Percentiles rank a stretch among this genome's conserved stretches.
Conservation (phyloP, 2,329 filamentous ascomycete genomes). For the Alternaria arborescens region DNA sequence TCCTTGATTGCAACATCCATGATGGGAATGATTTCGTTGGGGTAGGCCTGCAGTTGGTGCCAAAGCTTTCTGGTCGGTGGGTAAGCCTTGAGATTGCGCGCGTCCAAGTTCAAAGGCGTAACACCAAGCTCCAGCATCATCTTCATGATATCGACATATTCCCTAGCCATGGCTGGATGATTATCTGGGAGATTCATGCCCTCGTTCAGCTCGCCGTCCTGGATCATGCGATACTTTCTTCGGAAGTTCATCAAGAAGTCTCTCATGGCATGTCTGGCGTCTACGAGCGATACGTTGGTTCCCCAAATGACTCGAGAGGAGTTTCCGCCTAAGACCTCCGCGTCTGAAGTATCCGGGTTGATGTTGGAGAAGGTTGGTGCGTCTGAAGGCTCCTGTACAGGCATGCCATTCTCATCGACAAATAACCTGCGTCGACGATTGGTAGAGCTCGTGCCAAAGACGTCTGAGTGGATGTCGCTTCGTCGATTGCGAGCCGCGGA, state of each 20-base stretch:
- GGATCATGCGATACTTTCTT: conserved; percentile 91
- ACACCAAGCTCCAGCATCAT: conserved; percentile 90
- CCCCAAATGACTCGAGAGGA: conserved; percentile 92
- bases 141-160: conserved; percentile 85
- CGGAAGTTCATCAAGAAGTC: conserved; percentile 93
- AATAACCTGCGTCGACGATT: conserved; percentile 66
- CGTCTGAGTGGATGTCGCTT: conserved; percentile 87
- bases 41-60: conserved; percentile 94
- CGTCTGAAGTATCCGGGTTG: conserved; percentile 89
- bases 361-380: conserved; percentile 71
- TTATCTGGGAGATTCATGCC: conserved; percentile 71
- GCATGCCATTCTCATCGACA: conserved; percentile 70
- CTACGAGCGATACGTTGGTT: conserved; percentile 92
- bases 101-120: conserved; percentile 85
- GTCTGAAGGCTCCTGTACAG: conserved; percentile 64
- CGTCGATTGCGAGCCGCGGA: conserved; percentile 71
- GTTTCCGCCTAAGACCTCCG: conserved; percentile 82
- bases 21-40: conserved; percentile 92
- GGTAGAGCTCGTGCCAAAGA: conserved; percentile 55
- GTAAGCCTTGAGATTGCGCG: conserved; percentile 89
- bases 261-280: conserved; percentile 86
- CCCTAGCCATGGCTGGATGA: conserved; percentile 76
- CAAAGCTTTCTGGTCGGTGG: conserved; percentile 92
- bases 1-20: conserved; percentile 97
- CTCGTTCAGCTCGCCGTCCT: conserved; percentile 81